Evolutionary conservation across 2,329 filamentous ascomycete genomes (phyloP).

Genomic region (Colletotrichum simmondsii): DNA sequence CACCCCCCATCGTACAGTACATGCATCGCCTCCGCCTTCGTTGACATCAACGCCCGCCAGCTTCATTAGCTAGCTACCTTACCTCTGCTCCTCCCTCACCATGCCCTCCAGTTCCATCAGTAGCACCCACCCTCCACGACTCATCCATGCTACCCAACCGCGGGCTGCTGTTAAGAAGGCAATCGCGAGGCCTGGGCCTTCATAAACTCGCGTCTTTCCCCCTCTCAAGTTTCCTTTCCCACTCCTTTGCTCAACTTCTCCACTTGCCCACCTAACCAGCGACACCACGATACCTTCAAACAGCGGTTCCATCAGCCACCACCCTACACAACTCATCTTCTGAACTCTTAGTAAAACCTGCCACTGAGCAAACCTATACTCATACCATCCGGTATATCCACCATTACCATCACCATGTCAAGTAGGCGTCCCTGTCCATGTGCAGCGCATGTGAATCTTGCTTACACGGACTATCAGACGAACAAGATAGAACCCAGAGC

Average conservation of each 20-base stretch:
- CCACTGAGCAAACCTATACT: background rate
- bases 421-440: background rate
- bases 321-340: background rate
- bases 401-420: constrained; percentile 10
- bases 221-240: background rate
- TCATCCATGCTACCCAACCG: background rate
- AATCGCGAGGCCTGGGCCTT: background rate
- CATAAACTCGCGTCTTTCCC: background rate
- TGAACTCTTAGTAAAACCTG: background rate
- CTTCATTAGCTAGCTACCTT: background rate
- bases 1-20: background rate
- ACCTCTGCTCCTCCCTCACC: background rate
- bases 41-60: background rate
- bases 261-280: background rate
- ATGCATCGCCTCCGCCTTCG: background rate
- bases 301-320: background rate
- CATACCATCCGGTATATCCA: background rate
- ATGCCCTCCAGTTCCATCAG: background rate
- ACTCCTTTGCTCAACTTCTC: background rate
- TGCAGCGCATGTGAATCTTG: background rate
- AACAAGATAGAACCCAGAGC: constrained; percentile 18
- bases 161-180: background rate
- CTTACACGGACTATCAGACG: constrained; percentile 6
- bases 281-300: background rate
- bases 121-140: background rate